Base-by-base conservation (phyloP, 208 protist genomes). In the Crithidia mellificae region DNA sequence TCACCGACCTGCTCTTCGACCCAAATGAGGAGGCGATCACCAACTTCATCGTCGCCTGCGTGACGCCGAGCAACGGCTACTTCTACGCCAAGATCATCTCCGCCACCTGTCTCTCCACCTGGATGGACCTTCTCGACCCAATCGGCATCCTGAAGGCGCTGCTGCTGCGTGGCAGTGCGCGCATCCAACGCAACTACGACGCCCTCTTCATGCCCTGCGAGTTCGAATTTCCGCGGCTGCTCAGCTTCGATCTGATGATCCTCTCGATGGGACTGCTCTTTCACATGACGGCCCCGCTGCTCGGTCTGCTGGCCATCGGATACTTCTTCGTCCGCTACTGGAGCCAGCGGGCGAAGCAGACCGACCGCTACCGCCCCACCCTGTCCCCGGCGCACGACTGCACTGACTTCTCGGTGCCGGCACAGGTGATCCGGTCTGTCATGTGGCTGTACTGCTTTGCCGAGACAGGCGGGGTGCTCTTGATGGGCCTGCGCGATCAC, bases 71-170 rank as follows among this genome's bases (percentile, higher is more conserved):
- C 47, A 81, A 74, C 46, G 83, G 87, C 27, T 95, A 92, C 74
- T 95, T 86, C 75, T 95, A 92, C 61, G 87, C 87, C 0, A 92
- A 91, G 71, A 77, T 95, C 24, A 77, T 93, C 64, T 83, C 63
- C 29, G 82, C 87, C 12, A 62, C 77, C 2, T 80, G 69, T 59
- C 43, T 95, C 14, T 81, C 83, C 6, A 76, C 80, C 41, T 95
- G 87, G 86, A 27, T 91, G 6, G 74, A 90, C 30, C 43, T 93
- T 46, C 44, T 95, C 7, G 80, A 92, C 56, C 79, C 80, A 0
- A n/a, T 87, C 9, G 53, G 72, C 1, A 57, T 95, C 8, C 14
- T 90, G 30, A 66, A 78, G 43, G 84, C 67, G 34, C 19, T 91
- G 27, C 59, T 91, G 2, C 61, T 84, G 30, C 81, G 80, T 36